Percentiles rank a stretch among this genome's conserved stretches.
Evolutionary conservation across 352 stramenopile species (phyloP).

Genomic region (Globisporangium alternatum): DNA sequence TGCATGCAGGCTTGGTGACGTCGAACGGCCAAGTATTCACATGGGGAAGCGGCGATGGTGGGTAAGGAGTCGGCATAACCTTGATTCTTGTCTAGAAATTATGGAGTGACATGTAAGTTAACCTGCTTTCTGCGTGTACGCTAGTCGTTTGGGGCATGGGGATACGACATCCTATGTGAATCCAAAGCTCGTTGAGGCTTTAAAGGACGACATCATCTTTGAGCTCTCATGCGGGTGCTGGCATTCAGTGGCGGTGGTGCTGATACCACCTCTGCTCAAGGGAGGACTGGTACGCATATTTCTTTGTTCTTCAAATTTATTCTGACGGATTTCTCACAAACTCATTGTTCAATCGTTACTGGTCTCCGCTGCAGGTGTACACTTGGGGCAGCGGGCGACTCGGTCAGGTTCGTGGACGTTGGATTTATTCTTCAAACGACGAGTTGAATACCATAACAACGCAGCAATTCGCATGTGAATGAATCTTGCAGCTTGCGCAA

Average conservation of each 20-base stretch:
- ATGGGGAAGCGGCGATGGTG: constrained; percentile 82
- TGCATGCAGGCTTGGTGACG: constrained; percentile 79
- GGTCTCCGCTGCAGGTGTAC: constrained; percentile 49
- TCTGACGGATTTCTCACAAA: neutral
- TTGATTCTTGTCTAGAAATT: neutral
- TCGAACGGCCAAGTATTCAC: constrained; percentile 69
- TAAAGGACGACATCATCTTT: constrained; percentile 75
- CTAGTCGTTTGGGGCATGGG: constrained; percentile 68
- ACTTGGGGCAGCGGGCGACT: constrained; percentile 93
- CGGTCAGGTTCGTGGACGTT: constrained; percentile 60
- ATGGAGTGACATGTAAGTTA: neutral
- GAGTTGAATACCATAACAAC: too few species aligned
- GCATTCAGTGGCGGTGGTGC: constrained; percentile 87
- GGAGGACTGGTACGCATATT: constrained; percentile 52
- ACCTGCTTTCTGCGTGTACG: neutral
- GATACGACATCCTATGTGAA: constrained; percentile 70
- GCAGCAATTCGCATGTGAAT: too few species aligned
- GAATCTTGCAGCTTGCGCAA: constrained; percentile 43
- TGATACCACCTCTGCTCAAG: constrained; percentile 84
- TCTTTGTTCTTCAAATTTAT: neutral
- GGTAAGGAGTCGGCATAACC: constrained; percentile 28
- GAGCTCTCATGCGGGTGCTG: constrained; percentile 82
- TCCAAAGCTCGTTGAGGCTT: constrained; percentile 66
- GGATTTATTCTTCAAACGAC: neutral
- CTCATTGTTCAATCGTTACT: neutral